Conservation (phyloP, 441 rosid genomes). For the Gossypium davidsonii region DNA sequence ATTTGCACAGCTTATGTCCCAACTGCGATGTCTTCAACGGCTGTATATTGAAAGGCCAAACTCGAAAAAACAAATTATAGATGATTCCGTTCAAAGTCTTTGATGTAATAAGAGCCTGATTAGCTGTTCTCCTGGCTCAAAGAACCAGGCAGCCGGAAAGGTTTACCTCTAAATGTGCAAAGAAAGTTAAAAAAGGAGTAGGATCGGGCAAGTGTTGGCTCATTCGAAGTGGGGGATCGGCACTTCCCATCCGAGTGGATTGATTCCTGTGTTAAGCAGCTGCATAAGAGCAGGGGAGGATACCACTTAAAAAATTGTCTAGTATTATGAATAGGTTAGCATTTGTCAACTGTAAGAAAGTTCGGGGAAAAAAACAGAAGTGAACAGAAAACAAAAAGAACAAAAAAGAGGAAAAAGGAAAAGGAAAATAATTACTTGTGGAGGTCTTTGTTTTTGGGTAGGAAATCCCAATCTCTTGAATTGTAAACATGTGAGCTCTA, state of each 20-base stretch:
- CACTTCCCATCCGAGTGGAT: slow-evolving; percentile 25
- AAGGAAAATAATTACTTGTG: slow-evolving; percentile 10
- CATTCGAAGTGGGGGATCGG: slow-evolving; percentile 88
- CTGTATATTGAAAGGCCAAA: slow-evolving; percentile 43
- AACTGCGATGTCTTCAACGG: slow-evolving; percentile 51
- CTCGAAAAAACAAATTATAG: slow-evolving; percentile 22
- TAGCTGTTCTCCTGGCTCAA: slow-evolving; percentile 38
- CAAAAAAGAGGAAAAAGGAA: neutral
- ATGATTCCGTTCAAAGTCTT: slow-evolving; percentile 14
- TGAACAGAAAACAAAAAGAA: neutral
- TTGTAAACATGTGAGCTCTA: slow-evolving; percentile 34
- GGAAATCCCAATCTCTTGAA: slow-evolving; percentile 24
- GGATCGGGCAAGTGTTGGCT: slow-evolving; percentile 46
- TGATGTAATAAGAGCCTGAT: slow-evolving; percentile 27
- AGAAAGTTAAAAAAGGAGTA: slow-evolving; percentile 17
- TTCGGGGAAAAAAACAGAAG: neutral
- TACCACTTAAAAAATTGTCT: slow-evolving; percentile 29
- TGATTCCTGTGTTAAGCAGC: slow-evolving; percentile 36
- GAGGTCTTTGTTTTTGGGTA: slow-evolving; percentile 34
- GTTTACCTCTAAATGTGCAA: slow-evolving; percentile 22
- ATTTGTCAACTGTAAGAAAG: slow-evolving; percentile 30
- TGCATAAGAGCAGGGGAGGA: slow-evolving; percentile 54
- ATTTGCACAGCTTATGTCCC: slow-evolving; percentile 66
- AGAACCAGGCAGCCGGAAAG: slow-evolving; percentile 39
- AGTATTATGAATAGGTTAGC: slow-evolving; percentile 22